Base-by-base conservation (phyloP, 768 basidiomycete genomes). In the Suillus clintonianus region DNA sequence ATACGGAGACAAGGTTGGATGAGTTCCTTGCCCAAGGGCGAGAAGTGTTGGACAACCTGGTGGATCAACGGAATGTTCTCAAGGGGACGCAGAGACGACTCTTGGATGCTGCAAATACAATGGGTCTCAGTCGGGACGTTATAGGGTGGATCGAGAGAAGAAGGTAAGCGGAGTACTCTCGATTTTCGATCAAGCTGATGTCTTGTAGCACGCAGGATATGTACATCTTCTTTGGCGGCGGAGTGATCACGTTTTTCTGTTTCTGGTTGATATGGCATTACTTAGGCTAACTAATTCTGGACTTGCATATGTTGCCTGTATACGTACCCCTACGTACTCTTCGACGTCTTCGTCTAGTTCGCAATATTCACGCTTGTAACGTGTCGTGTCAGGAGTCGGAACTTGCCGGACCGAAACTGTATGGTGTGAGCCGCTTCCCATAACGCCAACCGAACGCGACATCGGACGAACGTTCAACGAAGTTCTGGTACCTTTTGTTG, bases 61-160 rank as follows among this genome's bases (percentile, higher is more conserved):
- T 92, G 51, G 96, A 95, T 73, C 97, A 99, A 78, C 82, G 94
- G 64, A 91, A 91, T 71, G 87, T 99, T 75, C 80, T 99, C 63
- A 99, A 98, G 77, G 96, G 94, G n/a, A 98, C 97, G 0, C 91
- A 94, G 72, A 84, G 88, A 68, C 83, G 92, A 61, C 77, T 99
- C 57, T 77, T 97, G 62, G 90, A 93, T 72, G 90, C 94, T 48
- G 97, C 96, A 54, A 98, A 97, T 76, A 97, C 95, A 30, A 78
- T 99, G 63, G 97, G 97, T 0, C 78, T 99, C 72, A 95, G 95
- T 75, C 84, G 95, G 64, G 86, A 97, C 72, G 96, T 97, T 39
- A 98, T 99, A 75, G 89, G 92, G 8, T 99, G 96, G 94, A 96
- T 99, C 67, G 97, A 99, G 73, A 85, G 89, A 66, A 82, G 97